Conservation (phyloP, 805 yeast genomes). For the Wickerhamiella shivajii region DNA sequence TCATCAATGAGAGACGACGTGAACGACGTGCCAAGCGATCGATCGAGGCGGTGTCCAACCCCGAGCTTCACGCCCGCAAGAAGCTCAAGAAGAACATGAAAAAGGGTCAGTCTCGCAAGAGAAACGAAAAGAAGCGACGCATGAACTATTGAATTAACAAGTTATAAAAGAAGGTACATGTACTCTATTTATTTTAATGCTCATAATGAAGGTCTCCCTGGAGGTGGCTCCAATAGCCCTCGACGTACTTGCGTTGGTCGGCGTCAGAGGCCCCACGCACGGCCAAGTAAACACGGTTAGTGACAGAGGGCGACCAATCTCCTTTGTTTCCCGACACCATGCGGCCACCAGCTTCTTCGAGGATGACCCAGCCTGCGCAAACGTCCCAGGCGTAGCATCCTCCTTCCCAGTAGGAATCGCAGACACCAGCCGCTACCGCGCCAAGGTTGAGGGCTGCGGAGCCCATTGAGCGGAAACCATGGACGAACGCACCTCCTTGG, state of each 20-base stretch:
- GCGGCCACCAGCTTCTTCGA: conserved; percentile 44
- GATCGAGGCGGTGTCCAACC: conserved; percentile 58
- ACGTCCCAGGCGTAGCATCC: conserved; percentile 62
- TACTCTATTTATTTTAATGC: conserved; percentile 10
- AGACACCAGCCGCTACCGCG: conserved; percentile 41
- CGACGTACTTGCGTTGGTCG: conserved; percentile 32
- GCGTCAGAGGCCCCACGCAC: conserved; percentile 37
- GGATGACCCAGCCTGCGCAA: conserved; percentile 51
- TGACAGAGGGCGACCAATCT: conserved; percentile 35
- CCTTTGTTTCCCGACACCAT: conserved; percentile 42
- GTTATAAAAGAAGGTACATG: not conserved
- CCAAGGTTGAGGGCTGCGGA: conserved; percentile 52
- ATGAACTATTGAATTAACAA: not conserved
- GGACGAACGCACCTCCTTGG: conserved; percentile 41
- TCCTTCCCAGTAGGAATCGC: conserved; percentile 57
- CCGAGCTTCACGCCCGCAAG: conserved; percentile 67
- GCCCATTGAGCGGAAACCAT: conserved; percentile 48
- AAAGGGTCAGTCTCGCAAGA: conserved; percentile 3
- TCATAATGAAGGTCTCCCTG: conserved; percentile 32
- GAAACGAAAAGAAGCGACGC: conserved; percentile 1
- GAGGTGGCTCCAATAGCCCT: conserved; percentile 37
- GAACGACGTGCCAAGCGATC: conserved; percentile 69
- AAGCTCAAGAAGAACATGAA: conserved; percentile 24
- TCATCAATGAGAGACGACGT: conserved; percentile 45
- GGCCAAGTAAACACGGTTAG: conserved; percentile 40